Evolutionary conservation across 768 basidiomycete species (phyloP).

Genomic region (Rhodocollybia butyracea): DNA sequence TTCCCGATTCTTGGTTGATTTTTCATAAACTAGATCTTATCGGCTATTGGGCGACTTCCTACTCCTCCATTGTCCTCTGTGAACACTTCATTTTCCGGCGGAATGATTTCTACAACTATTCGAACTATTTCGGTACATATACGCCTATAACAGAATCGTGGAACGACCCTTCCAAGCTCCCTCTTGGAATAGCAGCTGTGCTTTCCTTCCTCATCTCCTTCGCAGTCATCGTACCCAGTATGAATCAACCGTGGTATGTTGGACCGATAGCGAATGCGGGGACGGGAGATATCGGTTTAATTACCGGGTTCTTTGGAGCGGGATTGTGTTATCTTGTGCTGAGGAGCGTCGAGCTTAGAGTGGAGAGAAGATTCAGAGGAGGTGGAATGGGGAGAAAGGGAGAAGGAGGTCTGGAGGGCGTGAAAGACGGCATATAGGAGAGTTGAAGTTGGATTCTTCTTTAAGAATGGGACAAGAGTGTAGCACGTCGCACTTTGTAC

Average conservation of each 20-base stretch:
- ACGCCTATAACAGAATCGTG: too few relatives aligned
- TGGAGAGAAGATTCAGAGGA: background rate
- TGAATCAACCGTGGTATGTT: slow-evolving; percentile 68
- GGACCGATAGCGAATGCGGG: slow-evolving; percentile 61
- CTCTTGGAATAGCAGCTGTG: slow-evolving; percentile 61
- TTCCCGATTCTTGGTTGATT: background rate
- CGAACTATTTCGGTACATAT: too few relatives aligned
- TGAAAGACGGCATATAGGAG: too few relatives aligned
- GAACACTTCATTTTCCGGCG: slow-evolving; percentile 69
- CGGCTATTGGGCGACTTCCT: slow-evolving; percentile 60
- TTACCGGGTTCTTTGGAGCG: slow-evolving; percentile 51
- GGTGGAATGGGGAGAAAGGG: too few relatives aligned
- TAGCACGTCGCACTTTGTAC: too few relatives aligned
- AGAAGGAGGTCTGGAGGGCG: too few relatives aligned
- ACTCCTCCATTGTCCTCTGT: slow-evolving; percentile 53
- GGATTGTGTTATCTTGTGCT: slow-evolving; percentile 47
- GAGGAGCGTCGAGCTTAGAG: slow-evolving; percentile 27
- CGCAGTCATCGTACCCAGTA: slow-evolving; percentile 58
- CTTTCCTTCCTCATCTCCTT: slow-evolving; percentile 47
- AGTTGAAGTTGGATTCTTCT: too few relatives aligned
- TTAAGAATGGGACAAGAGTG: too few relatives aligned
- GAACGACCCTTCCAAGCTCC: slow-evolving; percentile 52
- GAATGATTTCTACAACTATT: slow-evolving; percentile 45
- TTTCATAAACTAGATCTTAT: slow-evolving; percentile 28
- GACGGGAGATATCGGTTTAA: slow-evolving; percentile 72